Base-by-base conservation (phyloP, 495 filamentous ascomycete genomes). In the Daldinia decipiens region DNA sequence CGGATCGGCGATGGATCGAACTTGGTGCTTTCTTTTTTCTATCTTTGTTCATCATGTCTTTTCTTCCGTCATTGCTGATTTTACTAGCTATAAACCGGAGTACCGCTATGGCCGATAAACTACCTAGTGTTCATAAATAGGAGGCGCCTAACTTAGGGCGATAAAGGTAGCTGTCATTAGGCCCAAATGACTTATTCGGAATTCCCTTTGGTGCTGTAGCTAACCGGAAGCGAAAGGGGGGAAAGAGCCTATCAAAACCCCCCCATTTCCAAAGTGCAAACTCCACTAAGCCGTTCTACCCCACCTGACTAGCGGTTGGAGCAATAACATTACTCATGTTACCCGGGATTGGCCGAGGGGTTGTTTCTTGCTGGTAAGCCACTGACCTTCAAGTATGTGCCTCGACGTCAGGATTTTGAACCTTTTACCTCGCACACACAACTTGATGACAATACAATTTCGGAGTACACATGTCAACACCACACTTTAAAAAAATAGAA, bases 271-370 rank as follows among this genome's bases (percentile, higher is more conserved):
- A 71, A 72, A 66, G n/a, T 5, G 17, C 43, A 17, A 53, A 59
- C 63, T 64, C 64, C 59, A 68, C 64, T 54, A 29, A 43, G 19
- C n/a, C 56, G 9, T 24, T 24, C 5, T 27, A 45, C 36, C 24
- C 31, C 24, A 39, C 38, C 21, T 27, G 13, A 59, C 56, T 13
- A 24, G 29, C 36, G 24, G 29, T 27, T 27, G n/a, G 36, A 38
- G 29, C 54, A 36, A 59, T 59, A 66, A 59, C 63, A 65, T 40
- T 40, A 65, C 34, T 67, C 57, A 59, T 65, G 50, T 63, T 68
- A 77, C 75, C 75, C 75, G 75, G 70, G 59, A 77, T 77, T 77
- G 72, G 75, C 75, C 75, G 75, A 77, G 65, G 56, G 67, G 29
- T 27, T 39, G 45, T 13, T 62, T 24, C 59, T 29, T 53, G 34